Conservation (phyloP, 108 stramenopile genomes). For the Aureococcus anophagefferens region DNA sequence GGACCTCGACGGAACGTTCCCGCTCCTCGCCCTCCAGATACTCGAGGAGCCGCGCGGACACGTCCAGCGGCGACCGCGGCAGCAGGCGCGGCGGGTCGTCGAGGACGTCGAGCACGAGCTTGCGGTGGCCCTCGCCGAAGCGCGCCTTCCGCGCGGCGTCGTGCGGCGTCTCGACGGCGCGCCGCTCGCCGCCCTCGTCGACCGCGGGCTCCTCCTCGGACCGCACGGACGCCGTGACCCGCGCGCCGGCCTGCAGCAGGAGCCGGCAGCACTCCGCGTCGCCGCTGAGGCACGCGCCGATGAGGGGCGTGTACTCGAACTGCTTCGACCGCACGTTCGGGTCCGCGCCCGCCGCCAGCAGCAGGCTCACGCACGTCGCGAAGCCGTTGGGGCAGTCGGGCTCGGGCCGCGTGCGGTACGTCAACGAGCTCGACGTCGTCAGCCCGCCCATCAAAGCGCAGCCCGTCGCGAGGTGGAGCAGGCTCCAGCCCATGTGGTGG, state of each 20-base stretch:
- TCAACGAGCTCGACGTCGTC: background rate
- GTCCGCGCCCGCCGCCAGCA: conserved; percentile 31
- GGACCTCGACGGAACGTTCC: conserved; percentile 22
- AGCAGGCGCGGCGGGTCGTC: conserved; percentile 12
- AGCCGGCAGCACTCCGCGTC: conserved; percentile 31
- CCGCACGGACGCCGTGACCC: background rate
- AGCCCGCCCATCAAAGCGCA: conserved; percentile 9
- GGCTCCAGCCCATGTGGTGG: conserved; percentile 28
- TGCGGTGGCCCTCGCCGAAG: background rate
- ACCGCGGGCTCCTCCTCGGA: too few species aligned
- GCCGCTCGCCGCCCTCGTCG: too few species aligned
- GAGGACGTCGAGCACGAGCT: conserved; percentile 16
- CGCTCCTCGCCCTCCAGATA: conserved; percentile 19
- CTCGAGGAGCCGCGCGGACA: conserved; percentile 16
- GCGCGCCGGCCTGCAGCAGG: conserved; percentile 24
- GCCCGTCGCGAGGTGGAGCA: conserved; percentile 28
- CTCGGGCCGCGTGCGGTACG: conserved; percentile 17
- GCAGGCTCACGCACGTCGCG: conserved; percentile 21
- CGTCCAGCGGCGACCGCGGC: conserved; percentile 17
- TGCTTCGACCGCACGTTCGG: conserved; percentile 20
- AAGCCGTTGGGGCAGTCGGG: conserved; percentile 32
- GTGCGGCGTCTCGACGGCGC: too few species aligned
- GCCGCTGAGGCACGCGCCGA: conserved; percentile 25
- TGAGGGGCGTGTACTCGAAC: conserved; percentile 17
- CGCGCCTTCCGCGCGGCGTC: background rate